Evolutionary conservation across 164 flowering plant species (phyloP), one percentile per base, ranked within the genome.

Genomic region (Tetrastigma voinierianum): DNA sequence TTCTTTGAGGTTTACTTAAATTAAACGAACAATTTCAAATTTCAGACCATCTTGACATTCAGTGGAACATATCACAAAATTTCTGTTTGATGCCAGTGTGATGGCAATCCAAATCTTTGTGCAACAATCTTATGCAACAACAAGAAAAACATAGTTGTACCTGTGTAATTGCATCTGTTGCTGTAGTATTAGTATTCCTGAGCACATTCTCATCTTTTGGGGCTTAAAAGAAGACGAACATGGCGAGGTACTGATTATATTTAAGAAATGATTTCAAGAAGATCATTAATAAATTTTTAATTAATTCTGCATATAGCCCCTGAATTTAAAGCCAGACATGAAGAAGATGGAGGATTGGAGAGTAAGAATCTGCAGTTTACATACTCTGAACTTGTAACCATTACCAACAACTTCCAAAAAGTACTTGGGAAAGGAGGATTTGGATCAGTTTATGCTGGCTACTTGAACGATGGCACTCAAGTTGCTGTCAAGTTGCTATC

Each of bases 381-480:
- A 11, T 72, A 69, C 21, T 40, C 58, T 9, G 70, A 72, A 53
- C 52, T 82, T 11, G n/a, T 64, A 24, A 51, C 8, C n/a, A 79
- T 77, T 4, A 79, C 79, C 12, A 74, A 67, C 55, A 74, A 74
- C 57, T 78, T 82, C 44, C 62, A 74, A 15, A 70, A 46, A 24
- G 62, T 66, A 18, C 67, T 83, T 4, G 84, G 84, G 0, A 77
- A 70, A 67, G 83, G 85, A 55, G 85, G 83, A 20, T 81, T 67
- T 70, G 85, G 83, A 19, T 67, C 46, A 12, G 85, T 81, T 18
- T 81, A 75, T 53, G 67, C 47, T 69, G 84, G 87, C 16, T 55
- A 21, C 61, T 61, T 64, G 44, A 61, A 67, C 3, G 70, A 67
- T 73, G 65, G 56, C 49, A 25, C 52, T 25, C 44, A 72, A 61